A percentile compares a stretch with the other conserved stretches of the same genome.
Evolutionary conservation across 257 asterid species (phyloP).

Genomic region (Buddleja alternifolia): DNA sequence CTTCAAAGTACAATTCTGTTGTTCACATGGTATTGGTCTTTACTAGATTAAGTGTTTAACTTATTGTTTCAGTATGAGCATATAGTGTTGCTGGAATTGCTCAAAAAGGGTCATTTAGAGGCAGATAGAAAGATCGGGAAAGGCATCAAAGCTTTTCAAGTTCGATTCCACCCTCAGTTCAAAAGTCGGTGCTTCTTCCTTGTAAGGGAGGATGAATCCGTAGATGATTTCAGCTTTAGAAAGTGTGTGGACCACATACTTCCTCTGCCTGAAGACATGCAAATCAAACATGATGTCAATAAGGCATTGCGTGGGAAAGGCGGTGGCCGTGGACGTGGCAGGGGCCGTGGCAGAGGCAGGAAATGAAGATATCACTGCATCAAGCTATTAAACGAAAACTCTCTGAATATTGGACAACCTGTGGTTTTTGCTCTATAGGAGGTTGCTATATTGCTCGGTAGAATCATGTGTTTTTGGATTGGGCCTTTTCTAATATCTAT

Average conservation of each 20-base stretch:
- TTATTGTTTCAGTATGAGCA: conserved; percentile 65
- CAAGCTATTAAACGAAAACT: not conserved
- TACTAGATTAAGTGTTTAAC: not conserved
- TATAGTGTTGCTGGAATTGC: conserved; percentile 60
- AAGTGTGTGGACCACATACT: conserved; percentile 82
- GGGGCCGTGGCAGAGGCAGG: conserved; percentile 67
- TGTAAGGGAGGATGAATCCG: conserved; percentile 71
- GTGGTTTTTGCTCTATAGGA: too few relatives aligned
- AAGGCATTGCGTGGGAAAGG: conserved; percentile 64
- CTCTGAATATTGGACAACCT: not conserved
- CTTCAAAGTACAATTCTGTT: not conserved
- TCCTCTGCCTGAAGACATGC: conserved; percentile 90
- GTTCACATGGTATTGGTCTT: not conserved
- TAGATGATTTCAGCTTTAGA: conserved; percentile 94
- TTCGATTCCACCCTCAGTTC: conserved; percentile 75
- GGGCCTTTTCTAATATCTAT: too few relatives aligned
- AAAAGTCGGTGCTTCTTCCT: conserved; percentile 92
- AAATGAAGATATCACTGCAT: conserved; percentile 38
- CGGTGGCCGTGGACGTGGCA: conserved; percentile 53
- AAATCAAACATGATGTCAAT: conserved; percentile 61
- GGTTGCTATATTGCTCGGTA: too few relatives aligned
- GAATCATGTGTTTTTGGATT: too few relatives aligned
- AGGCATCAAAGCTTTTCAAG: conserved; percentile 73
- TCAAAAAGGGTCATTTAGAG: conserved; percentile 85
- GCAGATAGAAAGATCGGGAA: conserved; percentile 83